Percentiles rank a stretch among this genome's conserved stretches.
Conservation (phyloP, 805 yeast species). For the Komagataella pseudopastoris region DNA sequence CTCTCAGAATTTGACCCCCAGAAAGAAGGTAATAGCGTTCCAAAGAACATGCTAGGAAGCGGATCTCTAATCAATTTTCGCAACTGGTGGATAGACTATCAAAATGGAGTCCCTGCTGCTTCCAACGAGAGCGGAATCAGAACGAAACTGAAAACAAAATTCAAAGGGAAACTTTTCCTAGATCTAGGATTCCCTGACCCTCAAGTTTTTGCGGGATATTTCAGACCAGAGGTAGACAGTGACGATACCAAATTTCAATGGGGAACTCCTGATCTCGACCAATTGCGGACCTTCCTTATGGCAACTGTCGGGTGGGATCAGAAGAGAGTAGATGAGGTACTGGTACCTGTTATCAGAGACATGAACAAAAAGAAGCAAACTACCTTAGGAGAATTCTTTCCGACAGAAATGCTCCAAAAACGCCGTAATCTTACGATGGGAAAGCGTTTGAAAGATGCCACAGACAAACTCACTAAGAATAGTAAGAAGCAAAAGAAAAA, state of each 20-base stretch:
- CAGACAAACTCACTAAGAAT: constrained; percentile 26
- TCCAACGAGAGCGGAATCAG: constrained; percentile 31
- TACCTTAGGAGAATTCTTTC: constrained; percentile 56
- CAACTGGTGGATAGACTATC: constrained; percentile 45
- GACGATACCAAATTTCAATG: constrained; percentile 71
- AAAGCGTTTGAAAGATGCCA: constrained; percentile 48
- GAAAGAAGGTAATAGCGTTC: constrained; percentile 1
- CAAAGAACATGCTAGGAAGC: constrained; percentile 1
- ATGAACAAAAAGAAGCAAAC: constrained; percentile 57
- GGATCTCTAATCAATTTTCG: constrained; percentile 22
- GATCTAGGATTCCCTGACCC: constrained; percentile 59
- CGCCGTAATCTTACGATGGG: constrained; percentile 36
- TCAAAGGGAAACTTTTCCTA: constrained; percentile 42
- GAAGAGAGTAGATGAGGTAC: constrained; percentile 62
- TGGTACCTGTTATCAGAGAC: constrained; percentile 75
- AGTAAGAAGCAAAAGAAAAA: constrained; percentile 1
- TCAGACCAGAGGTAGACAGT: constrained; percentile 70
- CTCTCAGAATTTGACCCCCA: constrained; percentile 61
- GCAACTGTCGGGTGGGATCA: constrained; percentile 70
- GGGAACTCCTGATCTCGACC: constrained; percentile 84
- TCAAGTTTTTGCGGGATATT: constrained; percentile 60
- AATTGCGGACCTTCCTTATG: constrained; percentile 56
- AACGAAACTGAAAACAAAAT: constrained; percentile 41
- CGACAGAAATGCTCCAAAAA: constrained; percentile 36
- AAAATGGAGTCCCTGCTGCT: constrained; percentile 22